Evolutionary conservation across 148 eudicot genomes (phyloP).

Genomic region (Mesembryanthemum crystallinum): DNA sequence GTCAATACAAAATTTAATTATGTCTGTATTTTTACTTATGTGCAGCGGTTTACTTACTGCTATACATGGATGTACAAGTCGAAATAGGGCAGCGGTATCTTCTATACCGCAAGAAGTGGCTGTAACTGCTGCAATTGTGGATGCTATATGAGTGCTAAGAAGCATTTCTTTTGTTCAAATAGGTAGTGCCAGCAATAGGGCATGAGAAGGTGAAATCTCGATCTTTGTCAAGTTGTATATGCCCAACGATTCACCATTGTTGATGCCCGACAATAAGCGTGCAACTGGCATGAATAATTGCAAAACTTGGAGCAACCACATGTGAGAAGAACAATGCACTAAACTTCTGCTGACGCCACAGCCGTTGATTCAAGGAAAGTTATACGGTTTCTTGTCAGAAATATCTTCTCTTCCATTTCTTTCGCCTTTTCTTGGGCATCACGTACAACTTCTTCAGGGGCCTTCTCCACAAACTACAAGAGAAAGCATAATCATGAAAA

Average conservation of each 20-base stretch:
- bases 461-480: slow-evolving; percentile 86
- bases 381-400: slow-evolving; percentile 69
- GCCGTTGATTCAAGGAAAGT: slow-evolving; percentile 68
- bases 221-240: background rate
- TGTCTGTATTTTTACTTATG: background rate
- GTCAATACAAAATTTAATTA: background rate
- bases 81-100: background rate
- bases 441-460: slow-evolving; percentile 74
- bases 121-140: no score
- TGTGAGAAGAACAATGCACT: background rate
- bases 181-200: background rate
- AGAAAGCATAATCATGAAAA: background rate
- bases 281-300: background rate
- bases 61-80: slow-evolving; percentile 5
- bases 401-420: slow-evolving; percentile 83
- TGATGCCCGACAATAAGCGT: background rate
- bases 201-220: background rate
- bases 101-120: background rate
- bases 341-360: slow-evolving; percentile 42
- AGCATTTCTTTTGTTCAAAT: background rate
- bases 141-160: background rate
- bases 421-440: slow-evolving; percentile 74
- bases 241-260: background rate
- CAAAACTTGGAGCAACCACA: background rate
- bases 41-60: background rate